Base-by-base conservation (phyloP, 805 yeast genomes). In the Candida koratica region DNA sequence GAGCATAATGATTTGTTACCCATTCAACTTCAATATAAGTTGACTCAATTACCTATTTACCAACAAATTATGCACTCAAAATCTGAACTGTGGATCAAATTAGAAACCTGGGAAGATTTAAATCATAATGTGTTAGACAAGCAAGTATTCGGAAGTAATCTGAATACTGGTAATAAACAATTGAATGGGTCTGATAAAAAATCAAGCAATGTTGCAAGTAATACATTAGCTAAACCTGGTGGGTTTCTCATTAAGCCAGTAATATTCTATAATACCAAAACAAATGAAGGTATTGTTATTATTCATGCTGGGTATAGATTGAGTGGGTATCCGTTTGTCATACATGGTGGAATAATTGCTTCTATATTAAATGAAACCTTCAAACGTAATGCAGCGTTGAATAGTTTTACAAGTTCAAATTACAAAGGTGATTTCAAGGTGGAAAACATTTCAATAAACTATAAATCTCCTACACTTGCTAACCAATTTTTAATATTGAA, bases 261-360 rank as follows among this genome's bases (percentile, higher is more conserved):
- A 17, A 69, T 84, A 10, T 84, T 82, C 48, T 75, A 74, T 44
- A 75, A 81, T 41, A 62, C 70, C 2, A 56, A 63, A 10, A 71
- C 75, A 0, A 68, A 71, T 35, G 83, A 84, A 46, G 71, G 81
- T 0, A 69, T 84, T 1, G 73, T 86, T 0, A 69, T 87, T 5
- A 67, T 85, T 17, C 94, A 86, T 53, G 69, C 83, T 35, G 96
- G 97, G 0, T 77, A 81, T 51, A 73, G 73, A 42, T 57, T 88
- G 14, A 79, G 90, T 28, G 97, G 97, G 1, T 88, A 82, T 53
- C 97, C 96, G 2, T 81, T 85, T 48, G 60, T 89, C 13, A 73
- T 86, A 3, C 97, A 88, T 53, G 97, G 97, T 3, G 97, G 97
- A 0, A 75, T 89, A 18, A 55, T 88, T 19, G 94, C 89, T 6